Percentiles rank a stretch among this genome's conserved stretches.
phyloP scores from a whole-genome alignment of 177 flowering plant genomes.

The Vitis hybrid region DNA sequence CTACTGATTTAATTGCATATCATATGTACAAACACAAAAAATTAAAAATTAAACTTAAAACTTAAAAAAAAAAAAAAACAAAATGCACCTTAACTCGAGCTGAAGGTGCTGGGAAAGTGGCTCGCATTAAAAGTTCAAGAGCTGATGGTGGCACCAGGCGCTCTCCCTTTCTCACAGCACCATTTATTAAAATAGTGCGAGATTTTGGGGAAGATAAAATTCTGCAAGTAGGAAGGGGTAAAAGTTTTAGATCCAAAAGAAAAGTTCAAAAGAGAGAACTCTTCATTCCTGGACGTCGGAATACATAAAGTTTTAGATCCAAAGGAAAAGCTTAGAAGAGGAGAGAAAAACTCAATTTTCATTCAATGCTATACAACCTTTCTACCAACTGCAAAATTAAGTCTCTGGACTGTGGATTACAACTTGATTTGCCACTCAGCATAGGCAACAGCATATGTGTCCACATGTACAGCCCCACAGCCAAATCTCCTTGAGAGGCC shows the following conservation, averaged over 20 bases:
- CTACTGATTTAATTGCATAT: background rate
- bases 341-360: background rate
- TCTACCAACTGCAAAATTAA: slow-evolving; percentile 35
- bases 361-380: slow-evolving; percentile 18
- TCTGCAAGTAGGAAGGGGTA: slow-evolving; percentile 11
- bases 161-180: slow-evolving; percentile 41
- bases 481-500: slow-evolving; percentile 36
- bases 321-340: background rate
- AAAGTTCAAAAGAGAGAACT: background rate
- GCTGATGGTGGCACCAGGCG: slow-evolving; percentile 39
- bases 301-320: background rate
- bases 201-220: slow-evolving; percentile 39
- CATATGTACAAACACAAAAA: background rate
- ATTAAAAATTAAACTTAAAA: no score
- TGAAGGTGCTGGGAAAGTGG: slow-evolving; percentile 33
- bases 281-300: no score
- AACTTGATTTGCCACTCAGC: slow-evolving; percentile 22
- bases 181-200: slow-evolving; percentile 32
- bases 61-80: background rate
- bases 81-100: slow-evolving; percentile 34
- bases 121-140: slow-evolving; percentile 27
- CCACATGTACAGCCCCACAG: slow-evolving; percentile 35
- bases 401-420: slow-evolving; percentile 35
- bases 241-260: background rate
- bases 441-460: slow-evolving; percentile 25